These are phyloP conservation scores for Litsea cubeba DNA, from an alignment of 164 flowering plant genomes.

Conservation along the genomic window DNA sequence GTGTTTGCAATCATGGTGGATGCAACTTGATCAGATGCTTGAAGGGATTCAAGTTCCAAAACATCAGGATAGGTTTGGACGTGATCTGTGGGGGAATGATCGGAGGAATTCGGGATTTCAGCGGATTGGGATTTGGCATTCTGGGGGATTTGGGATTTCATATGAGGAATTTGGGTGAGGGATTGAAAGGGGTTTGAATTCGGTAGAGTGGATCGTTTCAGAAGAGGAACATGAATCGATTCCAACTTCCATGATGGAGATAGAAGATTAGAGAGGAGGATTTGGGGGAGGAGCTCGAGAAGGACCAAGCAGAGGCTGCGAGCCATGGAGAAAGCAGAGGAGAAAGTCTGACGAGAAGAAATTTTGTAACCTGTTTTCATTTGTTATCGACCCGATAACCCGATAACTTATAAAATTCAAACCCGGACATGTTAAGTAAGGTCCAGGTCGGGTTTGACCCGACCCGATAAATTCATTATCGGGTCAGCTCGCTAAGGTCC, in stretches of 20 bases:
- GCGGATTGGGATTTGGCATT: neutral
- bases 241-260: neutral
- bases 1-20: neutral
- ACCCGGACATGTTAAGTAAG: no score
- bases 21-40: neutral
- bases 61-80: neutral
- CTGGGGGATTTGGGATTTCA: neutral
- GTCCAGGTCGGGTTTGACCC: no score
- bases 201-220: neutral
- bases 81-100: neutral
- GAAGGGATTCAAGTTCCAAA: neutral
- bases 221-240: neutral
- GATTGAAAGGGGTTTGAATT: neutral
- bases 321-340: no score
- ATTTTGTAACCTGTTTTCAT: no score
- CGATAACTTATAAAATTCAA: no score
- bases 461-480: no score
- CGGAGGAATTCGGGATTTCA: neutral
- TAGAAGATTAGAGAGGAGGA: neutral
- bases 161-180: neutral
- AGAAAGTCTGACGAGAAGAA: no score
- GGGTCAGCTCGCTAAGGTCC: no score
- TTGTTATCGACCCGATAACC: no score
- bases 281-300: neutral
- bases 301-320: no score